These are phyloP conservation scores for Leishmania martiniquensis DNA, from an alignment of 208 protist species.

Conservation along the genomic window DNA sequence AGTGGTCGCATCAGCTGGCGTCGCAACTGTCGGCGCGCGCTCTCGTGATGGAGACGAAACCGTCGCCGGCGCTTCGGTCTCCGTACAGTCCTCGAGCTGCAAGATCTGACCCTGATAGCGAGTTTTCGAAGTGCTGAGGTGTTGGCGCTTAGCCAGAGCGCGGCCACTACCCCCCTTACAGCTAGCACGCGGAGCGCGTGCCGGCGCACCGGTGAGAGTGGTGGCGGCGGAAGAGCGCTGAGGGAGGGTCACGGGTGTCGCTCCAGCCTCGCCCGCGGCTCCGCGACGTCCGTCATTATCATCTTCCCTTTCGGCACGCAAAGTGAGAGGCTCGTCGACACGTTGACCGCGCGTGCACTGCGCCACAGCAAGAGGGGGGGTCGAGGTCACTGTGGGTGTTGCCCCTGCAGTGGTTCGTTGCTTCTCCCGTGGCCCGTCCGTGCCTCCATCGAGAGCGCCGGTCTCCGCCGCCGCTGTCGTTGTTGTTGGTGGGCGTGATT, in stretches of 20 bases:
- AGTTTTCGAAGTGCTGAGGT: too few relatives aligned
- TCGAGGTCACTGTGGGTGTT: neutral
- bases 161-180: neutral
- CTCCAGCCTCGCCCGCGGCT: neutral
- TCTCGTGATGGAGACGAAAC: too few relatives aligned
- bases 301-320: neutral
- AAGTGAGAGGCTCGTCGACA: neutral
- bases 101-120: constrained; percentile 7
- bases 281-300: neutral
- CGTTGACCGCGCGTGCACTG: neutral
- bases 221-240: neutral
- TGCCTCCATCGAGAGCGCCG: neutral
- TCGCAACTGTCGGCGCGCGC: neutral
- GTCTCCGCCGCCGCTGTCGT: neutral
- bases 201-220: neutral
- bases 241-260: neutral
- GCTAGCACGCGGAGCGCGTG: neutral
- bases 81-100: constrained; percentile 3
- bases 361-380: neutral
- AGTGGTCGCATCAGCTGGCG: neutral
- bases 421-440: neutral
- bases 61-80: neutral
- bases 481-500: neutral
- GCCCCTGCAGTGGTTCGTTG: neutral
- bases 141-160: neutral